Evolutionary conservation across 306 rosid genomes (phyloP).

Genomic region (Mimosa pudica): DNA sequence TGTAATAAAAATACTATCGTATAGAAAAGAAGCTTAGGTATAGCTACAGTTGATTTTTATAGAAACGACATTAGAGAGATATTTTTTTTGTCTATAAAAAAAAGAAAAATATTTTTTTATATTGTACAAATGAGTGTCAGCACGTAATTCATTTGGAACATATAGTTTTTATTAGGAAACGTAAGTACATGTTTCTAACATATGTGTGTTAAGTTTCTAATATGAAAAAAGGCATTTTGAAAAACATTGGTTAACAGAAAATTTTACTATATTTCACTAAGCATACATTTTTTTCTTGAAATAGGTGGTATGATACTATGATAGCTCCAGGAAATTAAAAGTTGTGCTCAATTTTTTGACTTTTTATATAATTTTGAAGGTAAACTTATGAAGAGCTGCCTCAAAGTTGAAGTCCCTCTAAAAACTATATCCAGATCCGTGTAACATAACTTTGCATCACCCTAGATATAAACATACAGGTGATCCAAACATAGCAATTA

Average conservation of each 20-base stretch:
- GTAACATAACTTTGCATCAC: not conserved
- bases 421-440: not conserved
- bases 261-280: not conserved
- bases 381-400: not conserved
- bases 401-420: not conserved
- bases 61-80: not conserved
- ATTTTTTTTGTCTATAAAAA: too few species aligned
- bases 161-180: not conserved
- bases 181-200: not conserved
- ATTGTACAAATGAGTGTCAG: not conserved
- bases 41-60: not conserved
- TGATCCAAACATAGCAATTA: not conserved
- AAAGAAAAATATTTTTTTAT: too few species aligned
- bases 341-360: not conserved
- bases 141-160: not conserved
- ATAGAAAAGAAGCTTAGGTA: not conserved
- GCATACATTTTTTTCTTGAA: not conserved
- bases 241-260: not conserved
- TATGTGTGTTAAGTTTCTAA: not conserved
- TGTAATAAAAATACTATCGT: not conserved
- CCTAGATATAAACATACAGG: not conserved
- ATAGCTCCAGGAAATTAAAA: not conserved
- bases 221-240: not conserved
- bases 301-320: too few species aligned
- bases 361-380: not conserved